These are phyloP conservation scores for Amanita inopinata DNA, from an alignment of 768 basidiomycete genomes.

Conservation along the genomic window DNA sequence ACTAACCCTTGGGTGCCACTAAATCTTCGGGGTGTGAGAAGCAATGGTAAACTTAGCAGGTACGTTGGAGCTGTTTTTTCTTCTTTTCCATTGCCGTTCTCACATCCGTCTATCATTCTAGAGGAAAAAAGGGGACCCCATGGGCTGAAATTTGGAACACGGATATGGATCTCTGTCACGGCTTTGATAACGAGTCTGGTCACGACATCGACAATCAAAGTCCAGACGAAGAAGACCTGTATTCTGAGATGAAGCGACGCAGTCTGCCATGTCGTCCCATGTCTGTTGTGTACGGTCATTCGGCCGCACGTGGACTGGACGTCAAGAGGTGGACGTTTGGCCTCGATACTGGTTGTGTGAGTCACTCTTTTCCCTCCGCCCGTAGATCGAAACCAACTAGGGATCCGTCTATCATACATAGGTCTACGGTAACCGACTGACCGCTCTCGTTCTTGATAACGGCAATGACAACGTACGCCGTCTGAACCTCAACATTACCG, in stretches of 20 bases:
- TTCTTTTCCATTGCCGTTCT: not conserved
- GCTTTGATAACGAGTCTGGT: constrained; percentile 23
- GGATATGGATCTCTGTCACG: constrained; percentile 49
- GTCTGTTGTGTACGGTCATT: constrained; percentile 83
- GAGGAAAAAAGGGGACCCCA: constrained; percentile 42
- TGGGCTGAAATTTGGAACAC: constrained; percentile 74
- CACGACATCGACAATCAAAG: constrained; percentile 7
- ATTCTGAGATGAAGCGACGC: constrained; percentile 5
- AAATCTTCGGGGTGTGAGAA: constrained; percentile 56
- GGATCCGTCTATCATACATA: constrained; percentile 14
- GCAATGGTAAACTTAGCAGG: constrained; percentile 34
- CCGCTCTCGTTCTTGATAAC: constrained; percentile 52
- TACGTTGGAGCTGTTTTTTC: constrained; percentile 14
- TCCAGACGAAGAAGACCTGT: not conserved
- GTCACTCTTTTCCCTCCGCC: constrained; percentile 18
- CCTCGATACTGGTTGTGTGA: constrained; percentile 79
- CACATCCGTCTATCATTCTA: constrained; percentile 8
- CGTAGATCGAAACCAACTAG: not conserved
- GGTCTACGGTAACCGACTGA: constrained; percentile 52
- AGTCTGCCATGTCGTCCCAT: constrained; percentile 56
- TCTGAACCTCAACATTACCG: no score
- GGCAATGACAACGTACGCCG: constrained; percentile 18
- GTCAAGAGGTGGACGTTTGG: constrained; percentile 79
- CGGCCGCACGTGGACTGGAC: constrained; percentile 72
- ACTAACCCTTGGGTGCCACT: constrained; percentile 63